Percentiles rank a stretch among this genome's conserved stretches.
Evolutionary conservation across 1,284 basidiomycete species (phyloP).

Genomic region (Cryptococcus deneoformans): DNA sequence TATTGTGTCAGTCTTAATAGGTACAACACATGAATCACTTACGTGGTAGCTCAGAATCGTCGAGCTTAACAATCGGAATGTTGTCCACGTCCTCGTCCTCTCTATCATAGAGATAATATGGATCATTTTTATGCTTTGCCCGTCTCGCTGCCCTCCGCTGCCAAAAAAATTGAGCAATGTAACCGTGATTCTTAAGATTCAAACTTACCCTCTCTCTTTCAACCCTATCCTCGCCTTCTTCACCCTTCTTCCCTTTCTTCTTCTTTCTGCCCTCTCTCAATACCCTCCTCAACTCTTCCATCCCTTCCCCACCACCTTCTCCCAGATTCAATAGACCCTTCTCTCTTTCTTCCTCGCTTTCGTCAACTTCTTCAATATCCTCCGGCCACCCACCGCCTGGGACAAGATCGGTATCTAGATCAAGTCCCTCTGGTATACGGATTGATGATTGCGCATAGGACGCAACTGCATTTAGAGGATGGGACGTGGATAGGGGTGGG

Average conservation of each 20-base stretch:
- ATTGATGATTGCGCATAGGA: constrained; percentile 75
- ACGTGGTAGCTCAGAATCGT: constrained; percentile 46
- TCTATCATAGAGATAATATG: constrained; percentile 70
- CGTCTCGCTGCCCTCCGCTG: background rate
- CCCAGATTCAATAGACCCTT: constrained; percentile 32
- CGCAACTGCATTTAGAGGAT: constrained; percentile 85
- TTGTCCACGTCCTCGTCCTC: constrained; percentile 63
- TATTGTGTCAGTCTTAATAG: too few species aligned
- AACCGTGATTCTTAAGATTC: too few species aligned
- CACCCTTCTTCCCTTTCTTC: constrained; percentile 33
- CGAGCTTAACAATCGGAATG: constrained; percentile 79
- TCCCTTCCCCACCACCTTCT: constrained; percentile 43
- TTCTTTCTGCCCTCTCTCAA: constrained; percentile 50
- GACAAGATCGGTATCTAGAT: constrained; percentile 82
- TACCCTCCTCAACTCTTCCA: constrained; percentile 49
- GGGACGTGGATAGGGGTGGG: constrained; percentile 71
- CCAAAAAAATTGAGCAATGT: background rate
- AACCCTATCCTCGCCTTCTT: constrained; percentile 35
- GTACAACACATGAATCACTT: background rate
- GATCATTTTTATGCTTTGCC: constrained; percentile 63
- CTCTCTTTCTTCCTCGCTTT: constrained; percentile 33
- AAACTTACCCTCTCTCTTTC: constrained; percentile 42
- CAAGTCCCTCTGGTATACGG: constrained; percentile 71
- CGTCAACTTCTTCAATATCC: constrained; percentile 18
- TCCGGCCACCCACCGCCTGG: constrained; percentile 47